Base-by-base conservation (phyloP, 805 yeast species). In the Peterozyma toletana region DNA sequence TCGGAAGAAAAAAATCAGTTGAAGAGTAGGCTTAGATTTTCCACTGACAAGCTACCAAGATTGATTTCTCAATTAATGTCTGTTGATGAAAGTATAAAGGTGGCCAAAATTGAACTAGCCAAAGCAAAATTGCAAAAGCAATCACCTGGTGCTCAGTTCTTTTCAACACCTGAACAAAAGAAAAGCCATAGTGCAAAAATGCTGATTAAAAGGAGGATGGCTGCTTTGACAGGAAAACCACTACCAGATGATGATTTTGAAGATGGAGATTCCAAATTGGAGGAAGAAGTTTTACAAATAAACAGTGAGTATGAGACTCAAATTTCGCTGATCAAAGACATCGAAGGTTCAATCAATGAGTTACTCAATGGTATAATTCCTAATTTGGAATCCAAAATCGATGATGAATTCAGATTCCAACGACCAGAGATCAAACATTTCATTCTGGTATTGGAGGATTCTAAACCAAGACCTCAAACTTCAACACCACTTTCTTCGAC, bases 211-310 rank as follows among this genome's bases (percentile, higher is more conserved):
- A 86, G 90, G 41, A 76, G 96, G 52, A 89, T 91, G 95, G 95
- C 96, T 29, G 87, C 91, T 3, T 73, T 91, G 54, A 90, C 97
- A 0, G 96, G 96, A 5, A 83, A 80, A 54, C 68, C 76, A 7
- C 66, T 71, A 2, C 63, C 71, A 7, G 66, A 66, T 30, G 71
- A 69, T 18, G 67, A 66, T 3, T 71, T 75, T 52, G 77, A 78
- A 35, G 75, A 70, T 42, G 73, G 78, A 41, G 87, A 82, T 48
- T 59, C 66, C 6, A 65, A 68, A 46, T 70, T 83, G 49, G 73
- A 71, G 41, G 73, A 70, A 46, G 83, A 78, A 40, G 62, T 73
- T 17, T 68, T 72, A 16, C 64, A 61, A 18, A 73, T 82, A n/a
- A 70, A 69, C 34, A 60, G 61, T 16, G 86, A 80, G 43, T 68